Conservation (phyloP, 2,329 filamentous ascomycete genomes). For the Triangularia setosa region DNA sequence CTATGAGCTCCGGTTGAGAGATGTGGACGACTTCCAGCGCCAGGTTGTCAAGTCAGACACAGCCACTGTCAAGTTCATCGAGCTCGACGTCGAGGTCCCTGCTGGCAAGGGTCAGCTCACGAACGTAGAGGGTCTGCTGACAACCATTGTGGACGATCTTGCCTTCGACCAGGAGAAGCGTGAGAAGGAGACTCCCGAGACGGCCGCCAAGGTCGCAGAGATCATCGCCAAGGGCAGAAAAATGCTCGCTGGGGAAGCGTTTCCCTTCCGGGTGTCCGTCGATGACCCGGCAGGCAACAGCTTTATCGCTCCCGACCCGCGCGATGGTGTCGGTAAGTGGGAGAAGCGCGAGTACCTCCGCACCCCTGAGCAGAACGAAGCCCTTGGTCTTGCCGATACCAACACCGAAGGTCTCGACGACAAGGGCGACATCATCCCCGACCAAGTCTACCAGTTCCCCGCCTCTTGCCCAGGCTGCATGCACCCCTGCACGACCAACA, state of each 20-base stretch:
- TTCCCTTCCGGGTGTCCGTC: constrained; percentile 83
- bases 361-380: constrained; percentile 79
- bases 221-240: constrained; percentile 70
- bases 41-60: constrained; percentile 92
- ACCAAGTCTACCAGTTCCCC: constrained; percentile 90
- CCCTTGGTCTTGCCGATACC: constrained; percentile 70
- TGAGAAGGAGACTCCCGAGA: constrained; percentile 71
- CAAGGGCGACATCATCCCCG: constrained; percentile 81
- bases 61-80: constrained; percentile 80
- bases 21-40: constrained; percentile 69
- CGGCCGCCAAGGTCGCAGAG: constrained; percentile 71
- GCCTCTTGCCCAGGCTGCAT: constrained; percentile 88
- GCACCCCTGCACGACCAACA: constrained; percentile 82
- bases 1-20: constrained; percentile 77
- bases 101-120: constrained; percentile 86
- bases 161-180: constrained; percentile 77
- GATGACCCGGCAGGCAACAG: constrained; percentile 95
- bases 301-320: constrained; percentile 85
- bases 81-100: constrained; percentile 90
- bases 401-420: constrained; percentile 44
- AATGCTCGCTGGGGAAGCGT: constrained; percentile 72
- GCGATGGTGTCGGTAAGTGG: constrained; percentile 81
- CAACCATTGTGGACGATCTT: constrained; percentile 74
- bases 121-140: constrained; percentile 86
- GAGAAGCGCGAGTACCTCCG: constrained; percentile 78